These are phyloP conservation scores for Nakaseomyces sp. DNA, from an alignment of 1,139 yeast species.

Conservation along the genomic window DNA sequence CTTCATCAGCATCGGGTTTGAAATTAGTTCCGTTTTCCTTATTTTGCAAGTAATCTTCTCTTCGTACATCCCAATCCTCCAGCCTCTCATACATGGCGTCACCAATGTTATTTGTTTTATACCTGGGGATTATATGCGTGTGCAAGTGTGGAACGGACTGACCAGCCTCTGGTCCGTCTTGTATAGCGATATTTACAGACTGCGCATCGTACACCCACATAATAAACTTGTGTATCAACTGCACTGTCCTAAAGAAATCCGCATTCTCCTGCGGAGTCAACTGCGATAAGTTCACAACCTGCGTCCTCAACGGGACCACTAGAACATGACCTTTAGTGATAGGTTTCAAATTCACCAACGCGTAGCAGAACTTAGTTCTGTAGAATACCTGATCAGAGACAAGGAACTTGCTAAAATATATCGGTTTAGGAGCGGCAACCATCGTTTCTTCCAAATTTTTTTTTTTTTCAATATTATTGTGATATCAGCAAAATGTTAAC, in stretches of 20 bases:
- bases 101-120: conserved; percentile 52
- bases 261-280: conserved; percentile 60
- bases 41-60: conserved; percentile 29
- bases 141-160: conserved; percentile 91
- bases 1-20: conserved; percentile 54
- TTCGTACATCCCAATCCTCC: conserved; percentile 40
- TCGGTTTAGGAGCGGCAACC: not conserved
- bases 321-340: conserved; percentile 84
- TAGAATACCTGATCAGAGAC: conserved; percentile 31
- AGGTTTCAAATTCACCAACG: conserved; percentile 82
- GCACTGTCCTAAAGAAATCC: conserved; percentile 76
- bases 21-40: conserved; percentile 47
- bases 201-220: conserved; percentile 63
- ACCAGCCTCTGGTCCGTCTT: conserved; percentile 94
- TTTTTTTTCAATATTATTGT: not conserved
- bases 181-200: conserved; percentile 78
- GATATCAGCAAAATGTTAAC: too few species aligned
- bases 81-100: conserved; percentile 61
- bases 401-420: conserved; percentile 28
- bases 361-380: conserved; percentile 54
- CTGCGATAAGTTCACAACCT: conserved; percentile 56
- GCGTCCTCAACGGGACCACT: conserved; percentile 64
- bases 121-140: conserved; percentile 84
- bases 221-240: conserved; percentile 57
- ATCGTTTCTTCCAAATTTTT: not conserved